Conservation (phyloP, 2,329 filamentous ascomycete genomes). For the Pyrenophora teres region DNA sequence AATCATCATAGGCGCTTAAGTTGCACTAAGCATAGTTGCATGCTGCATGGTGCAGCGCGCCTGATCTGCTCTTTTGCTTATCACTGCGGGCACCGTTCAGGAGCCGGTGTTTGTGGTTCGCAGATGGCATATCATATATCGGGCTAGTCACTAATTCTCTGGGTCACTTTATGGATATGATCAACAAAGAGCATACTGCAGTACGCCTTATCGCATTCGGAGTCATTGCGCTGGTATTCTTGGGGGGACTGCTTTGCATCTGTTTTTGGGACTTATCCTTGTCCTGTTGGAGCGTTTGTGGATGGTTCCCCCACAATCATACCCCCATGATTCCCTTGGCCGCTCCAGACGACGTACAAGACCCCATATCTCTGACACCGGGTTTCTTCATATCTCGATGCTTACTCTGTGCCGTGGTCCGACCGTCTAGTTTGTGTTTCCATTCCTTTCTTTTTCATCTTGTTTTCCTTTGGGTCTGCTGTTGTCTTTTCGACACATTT, state of each 20-base stretch:
- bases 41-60: constrained; percentile 17
- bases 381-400: constrained; percentile 9
- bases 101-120: constrained; percentile 7
- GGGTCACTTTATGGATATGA: constrained; percentile 2
- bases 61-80: constrained; percentile 18
- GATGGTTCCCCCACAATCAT: too few relatives aligned
- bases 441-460: constrained; percentile 17
- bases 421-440: neutral
- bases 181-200: constrained; percentile 15
- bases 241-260: too few relatives aligned
- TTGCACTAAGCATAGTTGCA: constrained; percentile 22
- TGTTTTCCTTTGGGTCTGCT: constrained; percentile 15
- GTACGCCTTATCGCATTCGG: neutral
- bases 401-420: constrained; percentile 7
- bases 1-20: constrained; percentile 25
- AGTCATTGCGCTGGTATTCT: too few relatives aligned
- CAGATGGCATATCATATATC: neutral
- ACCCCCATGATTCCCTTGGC: constrained; percentile 12
- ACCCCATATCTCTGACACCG: neutral
- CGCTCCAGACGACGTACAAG: neutral
- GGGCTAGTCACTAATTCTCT: constrained; percentile 10
- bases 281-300: too few relatives aligned
- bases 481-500: constrained; percentile 5
- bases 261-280: too few relatives aligned
- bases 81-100: constrained; percentile 16